phyloP scores from a whole-genome alignment of 2,329 filamentous ascomycete species.

The Curvularia spicifera region DNA sequence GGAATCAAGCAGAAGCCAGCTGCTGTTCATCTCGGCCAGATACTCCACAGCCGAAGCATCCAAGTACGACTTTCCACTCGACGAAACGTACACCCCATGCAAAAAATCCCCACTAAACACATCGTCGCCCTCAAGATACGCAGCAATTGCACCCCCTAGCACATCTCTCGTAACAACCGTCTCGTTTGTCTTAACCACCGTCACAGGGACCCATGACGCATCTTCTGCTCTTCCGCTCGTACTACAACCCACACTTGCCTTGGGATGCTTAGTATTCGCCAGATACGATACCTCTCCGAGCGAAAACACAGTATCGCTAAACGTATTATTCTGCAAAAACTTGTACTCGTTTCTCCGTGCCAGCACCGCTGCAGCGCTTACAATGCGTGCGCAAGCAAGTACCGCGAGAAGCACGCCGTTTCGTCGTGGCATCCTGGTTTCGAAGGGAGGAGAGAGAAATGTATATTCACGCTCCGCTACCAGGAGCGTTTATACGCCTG shows the following conservation, averaged over 20 bases:
- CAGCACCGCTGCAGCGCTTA: no score
- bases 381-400: no score
- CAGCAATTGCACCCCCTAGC: constrained; percentile 38
- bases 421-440: no score
- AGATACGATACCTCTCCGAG: constrained; percentile 50
- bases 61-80: constrained; percentile 27
- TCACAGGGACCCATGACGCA: constrained; percentile 26
- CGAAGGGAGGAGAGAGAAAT: no score
- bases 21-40: constrained; percentile 24
- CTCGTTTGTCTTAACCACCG: constrained; percentile 41
- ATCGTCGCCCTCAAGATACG: constrained; percentile 47
- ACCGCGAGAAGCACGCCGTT: no score
- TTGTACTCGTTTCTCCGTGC: no score
- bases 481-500: no score
- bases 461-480: no score
- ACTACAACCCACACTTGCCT: constrained; percentile 19
- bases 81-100: constrained; percentile 41
- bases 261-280: constrained; percentile 45
- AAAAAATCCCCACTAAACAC: constrained; percentile 49
- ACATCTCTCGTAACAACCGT: constrained; percentile 36
- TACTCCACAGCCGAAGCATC: constrained; percentile 32
- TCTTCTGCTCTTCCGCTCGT: constrained; percentile 6
- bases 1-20: constrained; percentile 23
- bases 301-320: constrained; percentile 45
- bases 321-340: constrained; percentile 26